A percentile compares a stretch with the other conserved stretches of the same genome.
Evolutionary conservation across 2,329 filamentous ascomycete species (phyloP).

Genomic region (Sordariomycetes sp.): DNA sequence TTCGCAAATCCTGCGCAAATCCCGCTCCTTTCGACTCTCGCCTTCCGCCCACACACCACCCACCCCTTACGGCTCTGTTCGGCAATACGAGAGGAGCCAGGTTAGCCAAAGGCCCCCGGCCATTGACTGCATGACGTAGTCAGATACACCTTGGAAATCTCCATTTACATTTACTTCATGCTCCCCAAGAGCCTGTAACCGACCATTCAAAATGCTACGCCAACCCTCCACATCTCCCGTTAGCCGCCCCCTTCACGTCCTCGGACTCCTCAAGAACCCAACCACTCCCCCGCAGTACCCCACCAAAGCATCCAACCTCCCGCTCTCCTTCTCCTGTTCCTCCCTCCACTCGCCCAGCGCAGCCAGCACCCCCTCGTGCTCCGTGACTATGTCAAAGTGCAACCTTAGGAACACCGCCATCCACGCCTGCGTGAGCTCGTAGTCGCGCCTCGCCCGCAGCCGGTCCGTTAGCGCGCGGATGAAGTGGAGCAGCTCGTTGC

Average conservation of each 20-base stretch:
- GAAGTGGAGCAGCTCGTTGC: conserved; percentile 69
- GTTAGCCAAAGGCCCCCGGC: too few relatives aligned
- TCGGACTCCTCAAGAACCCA: conserved; percentile 60
- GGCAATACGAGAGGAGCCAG: too few relatives aligned
- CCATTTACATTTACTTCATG: neutral
- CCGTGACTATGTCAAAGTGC: conserved; percentile 52
- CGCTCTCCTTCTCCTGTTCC: conserved; percentile 61
- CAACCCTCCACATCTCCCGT: neutral
- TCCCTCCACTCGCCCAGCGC: conserved; percentile 60
- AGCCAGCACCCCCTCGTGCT: conserved; percentile 39
- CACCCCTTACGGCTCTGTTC: too few relatives aligned
- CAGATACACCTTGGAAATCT: too few relatives aligned
- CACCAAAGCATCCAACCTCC: conserved; percentile 63
- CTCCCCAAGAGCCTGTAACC: neutral
- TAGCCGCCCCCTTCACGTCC: conserved; percentile 25
- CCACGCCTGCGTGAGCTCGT: conserved; percentile 92
- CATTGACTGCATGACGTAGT: too few relatives aligned
- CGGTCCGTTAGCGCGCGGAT: conserved; percentile 67
- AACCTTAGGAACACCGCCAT: conserved; percentile 87
- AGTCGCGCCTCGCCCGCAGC: conserved; percentile 63
- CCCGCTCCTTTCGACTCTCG: neutral
- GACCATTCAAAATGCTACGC: neutral
- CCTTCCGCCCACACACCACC: too few relatives aligned
- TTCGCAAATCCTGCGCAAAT: neutral
- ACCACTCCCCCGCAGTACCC: conserved; percentile 85